phyloP scores from a whole-genome alignment of 2,329 filamentous ascomycete genomes.

The Periglandula ipomoeae region DNA sequence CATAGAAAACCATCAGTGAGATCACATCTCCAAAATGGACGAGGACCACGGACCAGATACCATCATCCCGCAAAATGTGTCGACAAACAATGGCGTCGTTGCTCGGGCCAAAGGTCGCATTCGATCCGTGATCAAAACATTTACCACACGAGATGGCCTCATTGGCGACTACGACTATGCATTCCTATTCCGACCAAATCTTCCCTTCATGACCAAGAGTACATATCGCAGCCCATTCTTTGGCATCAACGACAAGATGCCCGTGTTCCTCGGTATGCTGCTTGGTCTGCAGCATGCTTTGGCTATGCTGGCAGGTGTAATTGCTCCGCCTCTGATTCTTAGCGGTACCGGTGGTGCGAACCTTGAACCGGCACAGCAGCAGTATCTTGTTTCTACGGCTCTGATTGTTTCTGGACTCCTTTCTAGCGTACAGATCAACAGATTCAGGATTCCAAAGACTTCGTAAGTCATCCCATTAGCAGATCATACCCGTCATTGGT shows the following conservation, averaged over 20 bases:
- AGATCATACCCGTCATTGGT: not conserved
- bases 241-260: slow-evolving; percentile 71
- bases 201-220: slow-evolving; percentile 67
- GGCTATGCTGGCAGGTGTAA: slow-evolving; percentile 67
- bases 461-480: slow-evolving; percentile 26
- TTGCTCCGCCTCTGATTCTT: slow-evolving; percentile 71
- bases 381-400: slow-evolving; percentile 72
- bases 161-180: slow-evolving; percentile 84
- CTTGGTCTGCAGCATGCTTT: slow-evolving; percentile 73
- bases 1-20: not conserved
- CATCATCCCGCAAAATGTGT: slow-evolving; percentile 32
- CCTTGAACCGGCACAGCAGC: slow-evolving; percentile 48
- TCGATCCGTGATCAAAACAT: slow-evolving; percentile 25
- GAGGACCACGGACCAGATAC: slow-evolving; percentile 44
- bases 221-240: slow-evolving; percentile 60
- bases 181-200: slow-evolving; percentile 72
- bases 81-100: slow-evolving; percentile 22
- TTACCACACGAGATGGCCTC: slow-evolving; percentile 59
- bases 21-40: slow-evolving; percentile 34
- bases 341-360: slow-evolving; percentile 53
- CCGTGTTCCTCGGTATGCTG: slow-evolving; percentile 62
- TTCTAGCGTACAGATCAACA: slow-evolving; percentile 67
- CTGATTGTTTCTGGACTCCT: slow-evolving; percentile 72
- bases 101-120: slow-evolving; percentile 13
- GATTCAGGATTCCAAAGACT: slow-evolving; percentile 63